phyloP scores from a whole-genome alignment of 257 asterid species.

The Solanum arcanum region DNA sequence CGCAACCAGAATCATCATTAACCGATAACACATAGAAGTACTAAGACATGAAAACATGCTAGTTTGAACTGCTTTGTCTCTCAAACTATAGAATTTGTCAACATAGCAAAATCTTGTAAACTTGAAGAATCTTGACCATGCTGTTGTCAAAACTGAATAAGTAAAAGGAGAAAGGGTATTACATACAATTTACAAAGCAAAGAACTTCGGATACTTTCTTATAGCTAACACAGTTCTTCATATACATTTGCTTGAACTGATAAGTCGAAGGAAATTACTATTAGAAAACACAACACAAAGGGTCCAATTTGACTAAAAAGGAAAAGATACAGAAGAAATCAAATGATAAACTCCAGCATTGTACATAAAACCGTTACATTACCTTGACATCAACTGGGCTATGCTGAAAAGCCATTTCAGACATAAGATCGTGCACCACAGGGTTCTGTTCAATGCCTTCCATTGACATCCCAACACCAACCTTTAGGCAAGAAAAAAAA shows the following conservation, averaged over 20 bases:
- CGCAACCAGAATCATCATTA: neutral
- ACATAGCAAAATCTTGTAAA: neutral
- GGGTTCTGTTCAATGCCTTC: constrained; percentile 94
- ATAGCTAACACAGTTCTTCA: neutral
- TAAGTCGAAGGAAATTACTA: neutral
- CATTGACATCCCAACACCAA: constrained; percentile 96
- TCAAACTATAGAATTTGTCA: neutral
- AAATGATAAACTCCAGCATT: neutral
- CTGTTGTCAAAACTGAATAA: neutral
- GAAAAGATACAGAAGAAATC: neutral
- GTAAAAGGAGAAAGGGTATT: neutral
- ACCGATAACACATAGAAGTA: neutral
- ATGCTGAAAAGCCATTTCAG: constrained; percentile 75
- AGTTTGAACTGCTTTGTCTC: neutral
- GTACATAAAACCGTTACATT: neutral
- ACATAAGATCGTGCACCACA: constrained; percentile 69
- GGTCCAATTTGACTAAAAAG: neutral
- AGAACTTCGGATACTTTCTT: neutral
- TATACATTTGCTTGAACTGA: neutral
- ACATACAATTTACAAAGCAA: neutral
- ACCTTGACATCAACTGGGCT: constrained; percentile 51
- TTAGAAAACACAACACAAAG: neutral
- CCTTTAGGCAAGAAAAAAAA: constrained; percentile 24
- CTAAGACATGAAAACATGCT: neutral
- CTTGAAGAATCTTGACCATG: neutral